phyloP scores from a whole-genome alignment of 345 rosid genomes.

The Gossypioides kirkii region DNA sequence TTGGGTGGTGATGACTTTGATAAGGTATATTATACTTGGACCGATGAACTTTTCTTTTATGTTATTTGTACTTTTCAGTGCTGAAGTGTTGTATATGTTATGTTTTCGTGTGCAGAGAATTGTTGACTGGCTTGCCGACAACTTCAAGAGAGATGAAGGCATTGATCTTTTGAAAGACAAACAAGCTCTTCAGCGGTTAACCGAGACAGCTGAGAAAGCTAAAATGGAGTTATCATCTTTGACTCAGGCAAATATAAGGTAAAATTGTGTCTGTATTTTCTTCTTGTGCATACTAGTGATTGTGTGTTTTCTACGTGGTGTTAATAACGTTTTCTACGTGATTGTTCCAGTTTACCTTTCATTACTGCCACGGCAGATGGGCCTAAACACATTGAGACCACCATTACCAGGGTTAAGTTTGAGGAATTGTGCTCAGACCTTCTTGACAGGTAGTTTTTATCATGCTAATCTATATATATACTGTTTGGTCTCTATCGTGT shows the following conservation, averaged over 20 bases:
- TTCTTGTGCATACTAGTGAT: not conserved
- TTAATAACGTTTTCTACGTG: not conserved
- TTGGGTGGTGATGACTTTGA: slow-evolving; percentile 99
- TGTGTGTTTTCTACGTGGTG: not conserved
- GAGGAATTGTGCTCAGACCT: slow-evolving; percentile 90
- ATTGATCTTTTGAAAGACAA: slow-evolving; percentile 94
- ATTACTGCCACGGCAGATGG: slow-evolving; percentile 98
- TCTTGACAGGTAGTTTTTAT: slow-evolving; percentile 63
- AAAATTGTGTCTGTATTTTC: not conserved
- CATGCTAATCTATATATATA: not conserved
- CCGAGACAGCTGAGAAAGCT: slow-evolving; percentile 95
- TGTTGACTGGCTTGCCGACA: slow-evolving; percentile 88
- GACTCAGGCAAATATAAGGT: slow-evolving; percentile 90
- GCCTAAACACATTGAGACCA: slow-evolving; percentile 92
- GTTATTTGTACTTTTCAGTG: not conserved
- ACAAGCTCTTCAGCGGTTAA: slow-evolving; percentile 92
- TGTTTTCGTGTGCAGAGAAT: slow-evolving; percentile 51
- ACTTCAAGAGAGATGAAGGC: slow-evolving; percentile 87
- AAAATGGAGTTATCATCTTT: slow-evolving; percentile 95
- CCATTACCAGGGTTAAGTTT: slow-evolving; percentile 85
- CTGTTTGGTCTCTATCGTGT: too few relatives aligned
- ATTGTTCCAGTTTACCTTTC: slow-evolving; percentile 74
- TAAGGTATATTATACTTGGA: slow-evolving; percentile 42
- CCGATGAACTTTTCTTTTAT: not conserved
- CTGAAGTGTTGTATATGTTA: not conserved